Percentiles rank a stretch among this genome's conserved stretches.
These are phyloP conservation scores for Dillenia suffruticosa DNA, from an alignment of 164 flowering plant species.

Conservation along the genomic window DNA sequence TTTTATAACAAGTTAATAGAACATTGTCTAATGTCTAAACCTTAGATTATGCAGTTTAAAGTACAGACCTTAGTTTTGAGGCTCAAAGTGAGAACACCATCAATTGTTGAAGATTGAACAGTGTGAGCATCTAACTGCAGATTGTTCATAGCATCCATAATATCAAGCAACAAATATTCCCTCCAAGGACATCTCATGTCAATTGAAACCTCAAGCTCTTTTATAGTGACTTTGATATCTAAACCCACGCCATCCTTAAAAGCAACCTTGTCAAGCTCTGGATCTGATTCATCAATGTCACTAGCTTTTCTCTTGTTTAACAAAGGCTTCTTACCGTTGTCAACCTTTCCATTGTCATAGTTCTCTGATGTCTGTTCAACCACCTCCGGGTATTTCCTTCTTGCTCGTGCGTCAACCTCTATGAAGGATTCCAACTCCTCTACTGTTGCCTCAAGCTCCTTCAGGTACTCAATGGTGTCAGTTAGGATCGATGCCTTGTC, in stretches of 20 bases:
- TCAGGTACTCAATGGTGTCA: conserved; percentile 67
- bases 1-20: background rate
- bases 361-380: conserved; percentile 69
- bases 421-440: conserved; percentile 63
- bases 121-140: conserved; percentile 60
- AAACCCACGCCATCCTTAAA: conserved; percentile 24
- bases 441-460: conserved; percentile 72
- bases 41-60: conserved; percentile 33
- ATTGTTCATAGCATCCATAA: conserved; percentile 58
- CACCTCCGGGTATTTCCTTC: conserved; percentile 37
- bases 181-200: conserved; percentile 70
- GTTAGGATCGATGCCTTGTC: conserved; percentile 66
- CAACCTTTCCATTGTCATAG: conserved; percentile 29
- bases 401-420: conserved; percentile 30
- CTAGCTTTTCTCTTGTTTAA: conserved; percentile 68
- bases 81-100: conserved; percentile 49
- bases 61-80: conserved; percentile 68
- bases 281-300: conserved; percentile 40
- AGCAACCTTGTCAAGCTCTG: conserved; percentile 23
- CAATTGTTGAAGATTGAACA: conserved; percentile 57
- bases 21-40: conserved; percentile 21
- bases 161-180: conserved; percentile 60
- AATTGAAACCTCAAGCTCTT: conserved; percentile 47
- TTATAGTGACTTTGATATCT: conserved; percentile 41
- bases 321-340: conserved; percentile 22